These are phyloP conservation scores for Phytomonas francai DNA, from an alignment of 208 protist species.

Conservation along the genomic window DNA sequence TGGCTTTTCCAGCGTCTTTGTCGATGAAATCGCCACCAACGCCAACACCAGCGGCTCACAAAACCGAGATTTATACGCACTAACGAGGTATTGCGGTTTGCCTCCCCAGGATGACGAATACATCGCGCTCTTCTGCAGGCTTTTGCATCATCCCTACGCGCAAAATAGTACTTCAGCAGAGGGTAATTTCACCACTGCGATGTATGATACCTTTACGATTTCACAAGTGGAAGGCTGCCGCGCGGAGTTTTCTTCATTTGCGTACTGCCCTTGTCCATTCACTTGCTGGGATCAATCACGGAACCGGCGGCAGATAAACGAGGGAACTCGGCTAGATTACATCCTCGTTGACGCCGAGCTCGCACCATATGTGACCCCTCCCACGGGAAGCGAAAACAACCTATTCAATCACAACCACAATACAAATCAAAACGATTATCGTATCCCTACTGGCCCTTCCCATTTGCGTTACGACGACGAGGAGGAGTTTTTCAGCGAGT, in stretches of 20 bases:
- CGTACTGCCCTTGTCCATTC: conserved; percentile 67
- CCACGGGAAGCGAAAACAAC: conserved; percentile 59
- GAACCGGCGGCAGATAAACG: conserved; percentile 78
- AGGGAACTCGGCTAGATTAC: conserved; percentile 87
- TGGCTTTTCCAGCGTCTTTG: conserved; percentile 38
- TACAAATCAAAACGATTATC: neutral
- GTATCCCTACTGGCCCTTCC: no score
- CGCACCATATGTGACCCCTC: conserved; percentile 30
- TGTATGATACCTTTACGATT: neutral
- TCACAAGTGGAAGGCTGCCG: conserved; percentile 6
- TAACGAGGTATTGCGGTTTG: conserved; percentile 48
- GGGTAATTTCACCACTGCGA: conserved; percentile 15
- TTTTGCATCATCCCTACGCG: conserved; percentile 25
- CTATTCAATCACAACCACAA: neutral
- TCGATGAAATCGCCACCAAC: conserved; percentile 28
- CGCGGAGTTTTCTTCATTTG: neutral
- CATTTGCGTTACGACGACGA: no score
- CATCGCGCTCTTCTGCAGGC: conserved; percentile 39
- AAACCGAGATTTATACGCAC: conserved; percentile 57
- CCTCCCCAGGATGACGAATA: conserved; percentile 60
- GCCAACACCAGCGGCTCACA: conserved; percentile 7
- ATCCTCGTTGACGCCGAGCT: conserved; percentile 74
- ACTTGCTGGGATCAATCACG: conserved; percentile 89
- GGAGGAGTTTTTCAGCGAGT: conserved; percentile 52
- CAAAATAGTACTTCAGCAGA: no score